phyloP scores from a whole-genome alignment of 768 basidiomycete genomes.

The Epithele typhae region DNA sequence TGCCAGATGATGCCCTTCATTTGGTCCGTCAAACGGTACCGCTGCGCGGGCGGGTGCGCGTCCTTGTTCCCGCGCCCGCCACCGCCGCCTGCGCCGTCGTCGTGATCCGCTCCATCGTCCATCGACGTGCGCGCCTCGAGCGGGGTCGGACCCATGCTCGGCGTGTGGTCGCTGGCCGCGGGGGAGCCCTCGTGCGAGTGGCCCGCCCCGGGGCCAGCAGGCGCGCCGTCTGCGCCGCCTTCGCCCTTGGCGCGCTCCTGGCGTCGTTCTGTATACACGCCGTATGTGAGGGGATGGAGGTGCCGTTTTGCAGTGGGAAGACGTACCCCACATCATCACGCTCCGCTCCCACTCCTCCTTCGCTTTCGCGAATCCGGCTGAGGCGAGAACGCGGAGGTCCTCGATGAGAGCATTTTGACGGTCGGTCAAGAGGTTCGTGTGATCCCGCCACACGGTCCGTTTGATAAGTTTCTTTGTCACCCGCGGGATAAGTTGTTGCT shows the following conservation, averaged over 20 bases:
- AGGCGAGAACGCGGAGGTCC: constrained; percentile 57
- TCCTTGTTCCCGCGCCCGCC: constrained; percentile 29
- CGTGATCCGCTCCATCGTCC: constrained; percentile 19
- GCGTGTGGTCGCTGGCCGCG: constrained; percentile 18
- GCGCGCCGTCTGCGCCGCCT: constrained; percentile 24
- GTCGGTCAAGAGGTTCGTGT: constrained; percentile 58
- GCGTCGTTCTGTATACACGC: constrained; percentile 39
- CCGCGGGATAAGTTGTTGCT: too few species aligned
- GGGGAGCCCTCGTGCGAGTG: constrained; percentile 34
- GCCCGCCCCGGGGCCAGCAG: constrained; percentile 13
- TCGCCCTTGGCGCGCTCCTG: constrained; percentile 32
- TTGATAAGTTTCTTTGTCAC: constrained; percentile 81
- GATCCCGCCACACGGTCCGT: constrained; percentile 77
- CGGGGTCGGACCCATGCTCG: constrained; percentile 3
- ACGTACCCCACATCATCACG: constrained; percentile 62
- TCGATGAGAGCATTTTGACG: constrained; percentile 66
- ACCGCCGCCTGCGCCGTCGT: constrained; percentile 23
- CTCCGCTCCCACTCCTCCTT: constrained; percentile 75
- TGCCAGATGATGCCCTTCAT: constrained; percentile 83
- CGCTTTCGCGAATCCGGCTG: constrained; percentile 63
- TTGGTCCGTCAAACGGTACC: constrained; percentile 72
- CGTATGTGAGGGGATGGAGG: background rate
- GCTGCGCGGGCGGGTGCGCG: constrained; percentile 66
- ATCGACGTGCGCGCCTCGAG: constrained; percentile 10
- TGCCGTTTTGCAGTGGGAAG: background rate